Evolutionary conservation across 768 basidiomycete genomes (phyloP).

Genomic region (Tulasnella sp.): DNA sequence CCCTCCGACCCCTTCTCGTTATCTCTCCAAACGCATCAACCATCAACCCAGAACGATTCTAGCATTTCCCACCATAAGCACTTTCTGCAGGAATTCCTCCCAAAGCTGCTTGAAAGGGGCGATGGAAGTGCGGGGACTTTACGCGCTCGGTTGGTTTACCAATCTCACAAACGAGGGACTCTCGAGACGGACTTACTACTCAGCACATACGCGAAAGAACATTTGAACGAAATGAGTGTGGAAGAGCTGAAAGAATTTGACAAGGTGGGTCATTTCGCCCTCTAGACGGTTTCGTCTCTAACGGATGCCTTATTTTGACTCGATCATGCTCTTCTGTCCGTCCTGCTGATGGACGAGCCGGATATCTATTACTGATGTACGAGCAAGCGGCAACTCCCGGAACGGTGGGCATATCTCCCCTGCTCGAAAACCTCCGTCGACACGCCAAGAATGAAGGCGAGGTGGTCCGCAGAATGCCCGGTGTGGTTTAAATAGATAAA

Average conservation of each 20-base stretch:
- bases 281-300: too few species aligned
- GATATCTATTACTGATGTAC: slow-evolving; percentile 98
- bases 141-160: slow-evolving; percentile 82
- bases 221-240: slow-evolving; percentile 51
- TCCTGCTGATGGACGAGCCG: slow-evolving; percentile 70
- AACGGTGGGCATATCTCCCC: slow-evolving; percentile 53
- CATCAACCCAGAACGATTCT: slow-evolving; percentile 18
- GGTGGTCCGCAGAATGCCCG: slow-evolving; percentile 87
- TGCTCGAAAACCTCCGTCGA: slow-evolving; percentile 55
- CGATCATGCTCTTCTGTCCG: background rate
- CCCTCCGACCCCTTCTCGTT: slow-evolving; percentile 31
- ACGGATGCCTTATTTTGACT: too few species aligned
- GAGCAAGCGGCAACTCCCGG: slow-evolving; percentile 62
- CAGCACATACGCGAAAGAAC: slow-evolving; percentile 83
- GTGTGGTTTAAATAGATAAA: too few species aligned
- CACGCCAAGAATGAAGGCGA: slow-evolving; percentile 91
- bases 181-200: slow-evolving; percentile 86
- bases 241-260: slow-evolving; percentile 79
- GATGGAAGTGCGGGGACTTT: slow-evolving; percentile 56
- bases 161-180: slow-evolving; percentile 88
- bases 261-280: slow-evolving; percentile 60
- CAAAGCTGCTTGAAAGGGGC: slow-evolving; percentile 53
- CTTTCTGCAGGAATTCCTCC: slow-evolving; percentile 23
- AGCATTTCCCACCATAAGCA: slow-evolving; percentile 1
- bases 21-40: slow-evolving; percentile 23